Percentiles rank a stretch among this genome's conserved stretches.
Evolutionary conservation across 2,329 filamentous ascomycete genomes (phyloP).

Genomic region (Thielaviopsis musarum): DNA sequence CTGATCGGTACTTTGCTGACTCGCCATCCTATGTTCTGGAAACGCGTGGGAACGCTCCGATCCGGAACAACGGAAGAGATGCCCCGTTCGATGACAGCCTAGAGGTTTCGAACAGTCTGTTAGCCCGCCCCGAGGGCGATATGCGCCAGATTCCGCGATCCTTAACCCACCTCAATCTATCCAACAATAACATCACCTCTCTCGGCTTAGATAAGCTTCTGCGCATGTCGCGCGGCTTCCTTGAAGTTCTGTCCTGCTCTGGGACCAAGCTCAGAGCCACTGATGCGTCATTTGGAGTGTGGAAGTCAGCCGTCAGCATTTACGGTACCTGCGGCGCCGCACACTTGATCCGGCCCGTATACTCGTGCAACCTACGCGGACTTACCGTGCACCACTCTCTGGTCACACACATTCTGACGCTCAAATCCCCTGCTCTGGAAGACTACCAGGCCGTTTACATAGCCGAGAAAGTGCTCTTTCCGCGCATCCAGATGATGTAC

Average conservation of each 20-base stretch:
- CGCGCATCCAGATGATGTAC: constrained; percentile 28
- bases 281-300: constrained; percentile 16
- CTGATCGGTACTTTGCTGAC: constrained; percentile 31
- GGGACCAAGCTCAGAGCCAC: constrained; percentile 2
- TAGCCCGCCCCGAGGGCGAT: constrained; percentile 15
- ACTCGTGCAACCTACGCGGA: constrained; percentile 34
- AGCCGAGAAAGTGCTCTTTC: constrained; percentile 28
- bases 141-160: constrained; percentile 1
- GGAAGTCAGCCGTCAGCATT: constrained; percentile 20
- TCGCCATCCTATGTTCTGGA: constrained; percentile 24
- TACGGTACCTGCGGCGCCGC: constrained; percentile 28
- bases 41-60: not conserved
- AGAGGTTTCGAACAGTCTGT: constrained; percentile 14
- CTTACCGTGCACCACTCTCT: constrained; percentile 43
- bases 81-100: constrained; percentile 20
- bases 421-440: constrained; percentile 24
- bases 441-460: constrained; percentile 22
- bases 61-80: constrained; percentile 18
- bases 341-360: constrained; percentile 33
- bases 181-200: constrained; percentile 30
- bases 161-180: constrained; percentile 39
- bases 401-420: constrained; percentile 35
- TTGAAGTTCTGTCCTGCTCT: constrained; percentile 29
- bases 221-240: constrained; percentile 24
- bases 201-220: constrained; percentile 28